These are phyloP conservation scores for Suillus spraguei DNA, from an alignment of 768 basidiomycete species.

Conservation along the genomic window DNA sequence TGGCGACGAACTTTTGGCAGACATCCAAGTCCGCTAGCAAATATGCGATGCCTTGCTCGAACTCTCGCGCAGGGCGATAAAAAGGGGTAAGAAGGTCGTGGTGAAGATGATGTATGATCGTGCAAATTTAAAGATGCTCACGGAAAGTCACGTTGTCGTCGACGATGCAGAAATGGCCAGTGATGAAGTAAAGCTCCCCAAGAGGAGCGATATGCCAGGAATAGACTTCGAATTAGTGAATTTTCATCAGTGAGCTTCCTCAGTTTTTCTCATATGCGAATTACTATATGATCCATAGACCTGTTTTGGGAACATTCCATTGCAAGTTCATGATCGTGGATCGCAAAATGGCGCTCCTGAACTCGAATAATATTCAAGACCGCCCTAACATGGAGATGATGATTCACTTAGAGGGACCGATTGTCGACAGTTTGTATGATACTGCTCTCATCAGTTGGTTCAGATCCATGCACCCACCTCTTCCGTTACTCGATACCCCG, in stretches of 20 bases:
- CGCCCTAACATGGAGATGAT: constrained; percentile 60
- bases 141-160: constrained; percentile 48
- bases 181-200: constrained; percentile 52
- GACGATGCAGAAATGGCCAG: constrained; percentile 45
- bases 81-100: constrained; percentile 49
- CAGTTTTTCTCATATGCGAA: constrained; percentile 14
- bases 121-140: constrained; percentile 56
- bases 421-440: constrained; percentile 73
- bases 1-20: constrained; percentile 69
- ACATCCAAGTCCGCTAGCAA: constrained; percentile 50
- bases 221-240: constrained; percentile 63
- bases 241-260: constrained; percentile 41
- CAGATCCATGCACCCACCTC: constrained; percentile 46
- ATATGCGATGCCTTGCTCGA: constrained; percentile 55
- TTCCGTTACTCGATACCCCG: constrained; percentile 42
- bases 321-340: constrained; percentile 73
- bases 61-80: constrained; percentile 49
- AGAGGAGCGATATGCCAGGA: constrained; percentile 57
- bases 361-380: constrained; percentile 72
- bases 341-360: constrained; percentile 63
- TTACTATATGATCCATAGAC: constrained; percentile 32
- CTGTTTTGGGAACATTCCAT: constrained; percentile 69
- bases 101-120: constrained; percentile 75
- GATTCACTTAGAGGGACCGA: constrained; percentile 69
- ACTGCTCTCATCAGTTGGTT: constrained; percentile 66